Evolutionary conservation across 148 eudicot genomes (phyloP).

Genomic region (Drosera capensis): DNA sequence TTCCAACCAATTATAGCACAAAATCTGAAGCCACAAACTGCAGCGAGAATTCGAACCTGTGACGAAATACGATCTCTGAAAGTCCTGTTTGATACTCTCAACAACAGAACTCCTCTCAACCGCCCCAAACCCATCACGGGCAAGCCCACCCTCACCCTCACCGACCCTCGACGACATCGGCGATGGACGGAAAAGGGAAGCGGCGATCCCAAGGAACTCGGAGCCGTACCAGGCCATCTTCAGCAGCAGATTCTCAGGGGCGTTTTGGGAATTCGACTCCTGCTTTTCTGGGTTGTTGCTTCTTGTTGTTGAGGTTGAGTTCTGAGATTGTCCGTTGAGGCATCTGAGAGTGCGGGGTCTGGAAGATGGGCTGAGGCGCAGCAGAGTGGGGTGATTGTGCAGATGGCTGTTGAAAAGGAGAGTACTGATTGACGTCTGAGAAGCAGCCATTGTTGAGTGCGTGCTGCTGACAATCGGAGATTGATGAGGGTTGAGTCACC

Average conservation of each 20-base stretch:
- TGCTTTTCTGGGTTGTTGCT: constrained; percentile 7
- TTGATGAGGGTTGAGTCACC: too few relatives aligned
- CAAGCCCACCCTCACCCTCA: constrained; percentile 13
- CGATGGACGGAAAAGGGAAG: constrained; percentile 56
- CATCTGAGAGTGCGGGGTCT: too few relatives aligned
- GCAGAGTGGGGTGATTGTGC: too few relatives aligned
- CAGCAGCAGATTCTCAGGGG: constrained; percentile 55
- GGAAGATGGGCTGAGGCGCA: too few relatives aligned
- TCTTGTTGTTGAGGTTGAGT: constrained; percentile 7
- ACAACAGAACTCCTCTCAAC: constrained; percentile 55
- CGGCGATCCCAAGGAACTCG: constrained; percentile 81
- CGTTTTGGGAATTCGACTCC: constrained; percentile 46
- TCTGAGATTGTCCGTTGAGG: too few relatives aligned
- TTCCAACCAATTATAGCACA: neutral
- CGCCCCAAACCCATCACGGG: constrained; percentile 28
- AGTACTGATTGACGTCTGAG: too few relatives aligned
- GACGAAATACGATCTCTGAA: constrained; percentile 73
- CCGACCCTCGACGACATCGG: constrained; percentile 8
- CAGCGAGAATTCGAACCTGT: constrained; percentile 35
- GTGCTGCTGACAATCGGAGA: too few relatives aligned
- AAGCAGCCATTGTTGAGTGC: too few relatives aligned
- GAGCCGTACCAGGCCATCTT: constrained; percentile 89
- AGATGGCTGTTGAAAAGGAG: too few relatives aligned
- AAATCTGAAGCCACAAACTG: neutral
- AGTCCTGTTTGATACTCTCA: constrained; percentile 65